A percentile compares a stretch with the other conserved stretches of the same genome.
phyloP scores from a whole-genome alignment of 768 basidiomycete species.

The Auriscalpium vulgare region DNA sequence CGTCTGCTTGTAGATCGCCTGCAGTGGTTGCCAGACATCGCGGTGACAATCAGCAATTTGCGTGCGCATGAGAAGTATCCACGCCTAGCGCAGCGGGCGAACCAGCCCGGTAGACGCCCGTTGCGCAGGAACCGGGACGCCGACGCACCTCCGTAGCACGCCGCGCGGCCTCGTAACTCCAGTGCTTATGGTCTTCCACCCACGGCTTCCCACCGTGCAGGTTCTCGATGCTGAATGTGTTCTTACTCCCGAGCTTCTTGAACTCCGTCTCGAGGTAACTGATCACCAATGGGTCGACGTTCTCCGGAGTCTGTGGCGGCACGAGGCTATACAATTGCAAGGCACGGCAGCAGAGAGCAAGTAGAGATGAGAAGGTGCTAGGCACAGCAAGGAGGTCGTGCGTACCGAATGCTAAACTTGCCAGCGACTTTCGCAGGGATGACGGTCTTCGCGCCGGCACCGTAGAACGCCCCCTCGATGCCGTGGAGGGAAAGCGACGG shows the following conservation, averaged over 20 bases:
- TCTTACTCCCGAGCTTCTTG: conserved; percentile 79
- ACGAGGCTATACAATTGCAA: conserved; percentile 45
- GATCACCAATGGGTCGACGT: conserved; percentile 61
- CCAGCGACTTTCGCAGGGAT: conserved; percentile 86
- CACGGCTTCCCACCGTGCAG: conserved; percentile 85
- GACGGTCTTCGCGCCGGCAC: conserved; percentile 81
- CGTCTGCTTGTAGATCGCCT: conserved; percentile 56
- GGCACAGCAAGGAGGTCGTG: conserved; percentile 3
- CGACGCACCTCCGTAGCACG: conserved; percentile 64
- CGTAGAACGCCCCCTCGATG: conserved; percentile 91
- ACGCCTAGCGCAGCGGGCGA: neutral
- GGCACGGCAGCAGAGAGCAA: neutral
- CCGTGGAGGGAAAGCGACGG: conserved; percentile 90
- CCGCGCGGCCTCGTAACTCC: conserved; percentile 88
- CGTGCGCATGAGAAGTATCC: no score
- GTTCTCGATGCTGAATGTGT: conserved; percentile 61
- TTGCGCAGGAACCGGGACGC: neutral
- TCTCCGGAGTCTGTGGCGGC: conserved; percentile 78
- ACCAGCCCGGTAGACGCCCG: neutral
- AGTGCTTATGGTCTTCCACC: conserved; percentile 80
- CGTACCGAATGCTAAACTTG: conserved; percentile 90
- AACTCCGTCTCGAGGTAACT: conserved; percentile 73
- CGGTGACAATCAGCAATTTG: neutral
- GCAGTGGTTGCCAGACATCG: neutral
- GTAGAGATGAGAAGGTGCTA: neutral